Evolutionary conservation across 1,139 yeast species (phyloP), one percentile per base, ranked within the genome.

Genomic region (Blastobotrys ciferrii): DNA sequence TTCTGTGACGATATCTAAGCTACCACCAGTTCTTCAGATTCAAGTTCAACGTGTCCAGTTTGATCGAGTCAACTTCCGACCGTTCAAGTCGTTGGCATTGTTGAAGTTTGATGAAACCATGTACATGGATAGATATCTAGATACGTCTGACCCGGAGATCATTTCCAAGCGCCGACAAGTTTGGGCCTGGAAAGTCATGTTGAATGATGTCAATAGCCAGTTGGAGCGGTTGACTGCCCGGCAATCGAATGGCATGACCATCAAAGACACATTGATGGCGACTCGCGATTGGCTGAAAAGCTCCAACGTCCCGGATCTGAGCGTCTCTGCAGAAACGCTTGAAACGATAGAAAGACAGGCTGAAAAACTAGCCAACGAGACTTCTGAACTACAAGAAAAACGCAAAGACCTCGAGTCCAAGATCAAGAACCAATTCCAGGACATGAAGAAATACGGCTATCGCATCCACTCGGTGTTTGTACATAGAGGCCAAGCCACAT

Each of bases 31-130:
- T 45, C 68, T 92, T 45, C 98, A 92, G 64, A 80, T 92, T 45
- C 98, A 92, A 63, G 87, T 92, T 2, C 98, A 91, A 67, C 76
- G 98, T 61, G 98, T 91, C 1, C 85, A 88, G 64, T 92, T 85
- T 67, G 96, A 92, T 63, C 75, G 91, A 43, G 84, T 76, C 49
- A 69, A 77, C 32, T 75, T 82, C 47, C 76, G 82, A 66, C 88
- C 96, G 0, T 87, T 87, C 61, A 92, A 92, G 63, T 84, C 91
- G 1, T 76, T 80, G 42, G 89, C 86, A 49, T 94, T 91, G 4
- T 75, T 92, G 47, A 91, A 91, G 2, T 88, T 89, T 59, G 79
- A 82, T 33, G 88, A 87, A 46, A 79, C 74, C 13, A 71, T 92
- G 12, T 91, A 85, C 63, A 78, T 92, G 75, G 98, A 92, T 68